Base-by-base conservation (phyloP, 129 eudicot genomes). In the Arctium minus region DNA sequence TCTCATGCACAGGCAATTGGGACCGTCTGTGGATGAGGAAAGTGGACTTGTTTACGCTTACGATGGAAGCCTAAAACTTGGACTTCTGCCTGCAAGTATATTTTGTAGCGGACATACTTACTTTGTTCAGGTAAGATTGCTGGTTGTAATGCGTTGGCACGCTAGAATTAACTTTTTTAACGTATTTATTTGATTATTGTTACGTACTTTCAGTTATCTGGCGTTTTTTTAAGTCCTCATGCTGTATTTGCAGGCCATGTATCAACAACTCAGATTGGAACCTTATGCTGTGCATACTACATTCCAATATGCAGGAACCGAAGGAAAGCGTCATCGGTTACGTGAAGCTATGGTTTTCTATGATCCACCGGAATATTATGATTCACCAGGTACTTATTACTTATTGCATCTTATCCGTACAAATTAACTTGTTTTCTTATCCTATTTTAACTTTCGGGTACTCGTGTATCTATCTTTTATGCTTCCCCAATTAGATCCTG, bases 61-160 rank as follows among this genome's bases (percentile, higher is more conserved):
- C 85, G 99, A 95, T 89, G 99, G 99, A 86, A 83, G 80, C 73
- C 90, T 95, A 81, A 95, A 93, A 84, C 89, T 95, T 17, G 99
- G 99, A 31, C 92, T 95, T 82, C 88, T 93, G 67, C 99, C 97
- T 11, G 94, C 95, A 53, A 95, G 97, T 86, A 89, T 95, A 60
- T 95, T 95, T 84, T 93, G 99, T 84, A 95, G 99, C 80, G 99
- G 99, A 69, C 99, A 95, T 85, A 95, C 99, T 68, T 95, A 91
- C 87, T 95, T 95, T 85, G 99, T 95, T 80, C 99, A 95, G 97
- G 99, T 93, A 81, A 60, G 8, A 12, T 42, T 35, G 37, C 37
- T 35, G 37, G 29, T 75, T 74, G 85, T 12, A 8, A 73, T 73
- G 44, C 30, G 15, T 5, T 42, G 5, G 8, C 27, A 22, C 27